Base-by-base conservation (phyloP, 1,284 basidiomycete species). In the Leccinum subspadiceum region DNA sequence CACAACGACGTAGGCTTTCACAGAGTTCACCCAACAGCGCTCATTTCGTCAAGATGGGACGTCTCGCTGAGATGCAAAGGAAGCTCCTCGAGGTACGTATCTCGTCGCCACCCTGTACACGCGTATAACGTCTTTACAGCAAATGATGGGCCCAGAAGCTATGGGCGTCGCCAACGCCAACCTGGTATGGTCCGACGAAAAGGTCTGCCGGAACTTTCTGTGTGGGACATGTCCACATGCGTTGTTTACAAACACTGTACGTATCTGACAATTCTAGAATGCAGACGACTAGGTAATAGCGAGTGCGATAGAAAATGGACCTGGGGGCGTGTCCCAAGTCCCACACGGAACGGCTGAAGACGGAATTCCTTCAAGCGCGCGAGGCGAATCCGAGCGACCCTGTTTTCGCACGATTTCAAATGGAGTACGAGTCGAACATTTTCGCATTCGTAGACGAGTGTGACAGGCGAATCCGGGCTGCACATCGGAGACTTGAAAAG, bases 61-160 rank as follows among this genome's bases (percentile, higher is more conserved):
- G 90, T 52, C 82, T 93, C 50, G 91, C 91, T 55, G 93, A 95
- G 76, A 92, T 94, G 88, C 94, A 96, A 79, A 84, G 93, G 65
- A 94, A 94, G 85, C 88, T 94, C 75, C 78, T 96, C 56, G 93
- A 95, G 84, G 91, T 91, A 69, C 60, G 80, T 74, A 10, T 53
- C 49, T 57, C n/a, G 4, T 33, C 10, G 20, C 8, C 31, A 26
- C 35, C 17, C 22, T 49, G n/a, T 33, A 20, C 13, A 54, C 51
- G 49, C 22, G 53, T 12, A 53, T 62, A 52, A 66, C 54, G 29
- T 29, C 26, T 41, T 56, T 26, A 53, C 70, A 96, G 93, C 94
- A 96, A 95, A 96, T 97, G 94, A 96, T 97, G 94, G 94, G 94
- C n/a, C 93, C 94, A 49, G 96, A 98, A 77, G 94, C 96, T 13